phyloP scores from a whole-genome alignment of 805 yeast species.

The Komagataella pseudopastoris region DNA sequence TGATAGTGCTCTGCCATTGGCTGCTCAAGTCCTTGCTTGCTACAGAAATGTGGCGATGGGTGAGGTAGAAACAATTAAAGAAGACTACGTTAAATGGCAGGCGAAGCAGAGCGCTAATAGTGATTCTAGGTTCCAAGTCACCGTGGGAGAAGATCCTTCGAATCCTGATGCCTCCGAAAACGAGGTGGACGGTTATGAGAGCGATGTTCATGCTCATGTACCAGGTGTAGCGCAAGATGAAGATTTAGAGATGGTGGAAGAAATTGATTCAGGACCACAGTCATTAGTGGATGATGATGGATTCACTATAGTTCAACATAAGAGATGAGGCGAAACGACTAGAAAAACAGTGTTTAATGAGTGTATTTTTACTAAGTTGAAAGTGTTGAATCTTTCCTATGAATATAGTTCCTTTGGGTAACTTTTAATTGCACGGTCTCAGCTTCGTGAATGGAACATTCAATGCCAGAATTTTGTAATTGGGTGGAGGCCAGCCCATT shows the following conservation, averaged over 20 bases:
- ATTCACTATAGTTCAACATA: constrained; percentile 73
- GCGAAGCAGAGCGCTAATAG: constrained; percentile 30
- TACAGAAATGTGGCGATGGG: constrained; percentile 50
- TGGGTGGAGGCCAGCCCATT: background rate
- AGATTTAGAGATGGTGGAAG: constrained; percentile 24
- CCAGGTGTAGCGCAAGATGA: constrained; percentile 13
- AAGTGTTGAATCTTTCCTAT: background rate
- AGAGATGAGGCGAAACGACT: constrained; percentile 31
- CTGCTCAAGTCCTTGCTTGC: constrained; percentile 46
- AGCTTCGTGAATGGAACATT: background rate
- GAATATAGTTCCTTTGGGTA: constrained; percentile 4
- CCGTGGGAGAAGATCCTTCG: constrained; percentile 42
- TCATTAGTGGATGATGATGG: constrained; percentile 92
- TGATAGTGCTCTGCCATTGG: constrained; percentile 70
- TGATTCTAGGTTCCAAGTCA: constrained; percentile 9
- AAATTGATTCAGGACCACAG: constrained; percentile 22
- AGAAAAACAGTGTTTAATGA: background rate
- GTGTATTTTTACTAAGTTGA: constrained; percentile 1
- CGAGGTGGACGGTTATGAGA: constrained; percentile 32
- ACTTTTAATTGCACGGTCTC: constrained; percentile 1
- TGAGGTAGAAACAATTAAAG: constrained; percentile 43
- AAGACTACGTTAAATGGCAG: constrained; percentile 44
- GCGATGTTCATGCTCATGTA: constrained; percentile 21
- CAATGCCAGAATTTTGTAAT: background rate
- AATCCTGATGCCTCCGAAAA: constrained; percentile 43